Percentiles rank a stretch among this genome's conserved stretches.
phyloP scores from a whole-genome alignment of 441 rosid species.

The Erodium moschatum region DNA sequence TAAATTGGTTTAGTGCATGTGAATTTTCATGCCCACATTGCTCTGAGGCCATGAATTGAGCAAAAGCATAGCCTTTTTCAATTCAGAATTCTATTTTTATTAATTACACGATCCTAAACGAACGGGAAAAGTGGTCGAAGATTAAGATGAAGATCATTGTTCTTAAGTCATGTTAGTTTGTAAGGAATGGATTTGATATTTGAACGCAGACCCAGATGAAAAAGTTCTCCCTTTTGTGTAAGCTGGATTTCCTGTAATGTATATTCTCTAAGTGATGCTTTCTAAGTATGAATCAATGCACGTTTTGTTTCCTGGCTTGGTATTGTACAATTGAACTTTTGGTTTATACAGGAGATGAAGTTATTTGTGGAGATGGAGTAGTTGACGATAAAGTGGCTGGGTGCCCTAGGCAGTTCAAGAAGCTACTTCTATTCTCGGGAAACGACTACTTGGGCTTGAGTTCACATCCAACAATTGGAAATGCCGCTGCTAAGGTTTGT shows the following conservation, averaged over 20 bases:
- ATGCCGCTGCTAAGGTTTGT: slow-evolving; percentile 64
- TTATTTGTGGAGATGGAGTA: slow-evolving; percentile 38
- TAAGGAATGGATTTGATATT: background rate
- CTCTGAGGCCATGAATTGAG: background rate
- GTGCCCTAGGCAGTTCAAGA: slow-evolving; percentile 34
- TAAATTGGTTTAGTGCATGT: background rate
- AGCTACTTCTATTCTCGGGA: slow-evolving; percentile 72
- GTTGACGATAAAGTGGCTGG: slow-evolving; percentile 16
- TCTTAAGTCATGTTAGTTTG: background rate
- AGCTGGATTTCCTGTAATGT: background rate
- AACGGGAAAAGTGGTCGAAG: background rate
- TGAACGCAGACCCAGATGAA: background rate
- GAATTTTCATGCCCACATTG: background rate
- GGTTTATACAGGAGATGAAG: slow-evolving; percentile 53
- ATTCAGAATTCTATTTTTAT: background rate
- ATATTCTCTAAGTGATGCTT: background rate
- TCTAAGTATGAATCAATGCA: background rate
- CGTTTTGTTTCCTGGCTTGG: background rate
- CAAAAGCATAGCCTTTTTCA: background rate
- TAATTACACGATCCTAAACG: background rate
- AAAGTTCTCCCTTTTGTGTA: background rate
- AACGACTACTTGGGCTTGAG: slow-evolving; percentile 95
- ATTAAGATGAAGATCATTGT: background rate
- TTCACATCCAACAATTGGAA: slow-evolving; percentile 69
- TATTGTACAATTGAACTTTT: background rate